Percentiles rank a stretch among this genome's conserved stretches.
Conservation (phyloP, 1,139 yeast species). For the Yarrowia galli region DNA sequence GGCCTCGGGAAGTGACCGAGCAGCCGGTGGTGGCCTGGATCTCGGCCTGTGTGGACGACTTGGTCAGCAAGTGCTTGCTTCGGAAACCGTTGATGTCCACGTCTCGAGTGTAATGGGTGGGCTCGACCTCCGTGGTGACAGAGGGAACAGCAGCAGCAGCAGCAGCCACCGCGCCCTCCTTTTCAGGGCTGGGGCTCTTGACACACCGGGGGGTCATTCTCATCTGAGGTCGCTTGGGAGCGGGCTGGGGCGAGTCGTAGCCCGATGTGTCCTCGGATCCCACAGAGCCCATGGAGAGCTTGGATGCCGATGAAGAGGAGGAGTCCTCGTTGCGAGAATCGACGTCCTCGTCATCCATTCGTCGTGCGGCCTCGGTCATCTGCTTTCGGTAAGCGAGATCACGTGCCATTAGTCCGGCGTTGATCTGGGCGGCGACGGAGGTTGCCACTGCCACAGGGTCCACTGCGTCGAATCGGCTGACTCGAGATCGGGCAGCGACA, state of each 20-base stretch:
- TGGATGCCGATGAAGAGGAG: neutral
- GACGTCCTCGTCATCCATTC: constrained; percentile 11
- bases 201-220: constrained; percentile 13
- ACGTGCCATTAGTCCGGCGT: constrained; percentile 45
- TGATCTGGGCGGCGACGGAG: constrained; percentile 51
- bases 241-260: constrained; percentile 29
- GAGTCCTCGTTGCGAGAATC: constrained; percentile 24
- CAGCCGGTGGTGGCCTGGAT: constrained; percentile 50
- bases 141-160: too few species aligned
- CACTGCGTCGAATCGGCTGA: constrained; percentile 33
- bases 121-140: neutral
- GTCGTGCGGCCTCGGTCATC: neutral
- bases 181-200: neutral
- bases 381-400: constrained; percentile 30
- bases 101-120: constrained; percentile 43
- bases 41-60: constrained; percentile 49
- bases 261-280: neutral
- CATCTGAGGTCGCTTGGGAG: neutral
- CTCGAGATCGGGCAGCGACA: neutral
- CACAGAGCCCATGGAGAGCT: constrained; percentile 12
- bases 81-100: constrained; percentile 53
- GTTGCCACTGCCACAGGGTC: constrained; percentile 49
- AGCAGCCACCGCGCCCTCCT: neutral
- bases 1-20: constrained; percentile 50
- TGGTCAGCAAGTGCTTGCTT: constrained; percentile 52